Base-by-base conservation (phyloP, 257 asterid genomes). In the Solanum lycopersicoides region DNA sequence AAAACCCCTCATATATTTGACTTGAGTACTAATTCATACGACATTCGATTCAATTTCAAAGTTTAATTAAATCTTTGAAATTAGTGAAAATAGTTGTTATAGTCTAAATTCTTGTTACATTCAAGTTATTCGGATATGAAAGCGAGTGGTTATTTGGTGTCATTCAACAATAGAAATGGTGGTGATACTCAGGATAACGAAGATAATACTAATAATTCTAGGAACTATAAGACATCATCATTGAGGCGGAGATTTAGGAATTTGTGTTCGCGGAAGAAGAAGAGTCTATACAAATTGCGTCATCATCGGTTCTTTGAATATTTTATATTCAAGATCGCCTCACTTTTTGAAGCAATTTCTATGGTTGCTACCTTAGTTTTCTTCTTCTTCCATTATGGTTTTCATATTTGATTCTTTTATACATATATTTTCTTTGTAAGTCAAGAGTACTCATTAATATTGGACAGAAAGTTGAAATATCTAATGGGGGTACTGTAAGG, bases 321-420 rank as follows among this genome's bases (percentile, higher is more conserved):
- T 6, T 47, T 96, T 63, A 69, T 96, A 56, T 96, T 95, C 93
- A 95, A 90, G 91, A 90, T 95, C 79, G 91, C 90, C 4, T 95
- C 94, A 12, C 71, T 89, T 10, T 86, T 93, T 28, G 99, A 96
- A 65, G 98, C 98, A 69, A 34, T 93, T 9, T 89, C 93, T 56
- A 90, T 96, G 37, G 93, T 91, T 21, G 86, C 93, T 4, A 88
- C 89, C 87, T 94, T 95, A 76, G 91, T 93, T 59, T 92, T 93
- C 90, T 95, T 94, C 95, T 96, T 90, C 94, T 91, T 95, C 86
- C 94, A 92, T 39, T 94, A 95, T 89, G 98, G 99, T 8, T 92
- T 98, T 90, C 95, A 90, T 50, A 59, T 95, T 53, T 96, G 94
- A 94, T 82, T 23, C 23, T 76, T 50, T 50, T 14, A 50, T 50